Conservation (phyloP, 306 rosid genomes). For the Luffa acutangula region DNA sequence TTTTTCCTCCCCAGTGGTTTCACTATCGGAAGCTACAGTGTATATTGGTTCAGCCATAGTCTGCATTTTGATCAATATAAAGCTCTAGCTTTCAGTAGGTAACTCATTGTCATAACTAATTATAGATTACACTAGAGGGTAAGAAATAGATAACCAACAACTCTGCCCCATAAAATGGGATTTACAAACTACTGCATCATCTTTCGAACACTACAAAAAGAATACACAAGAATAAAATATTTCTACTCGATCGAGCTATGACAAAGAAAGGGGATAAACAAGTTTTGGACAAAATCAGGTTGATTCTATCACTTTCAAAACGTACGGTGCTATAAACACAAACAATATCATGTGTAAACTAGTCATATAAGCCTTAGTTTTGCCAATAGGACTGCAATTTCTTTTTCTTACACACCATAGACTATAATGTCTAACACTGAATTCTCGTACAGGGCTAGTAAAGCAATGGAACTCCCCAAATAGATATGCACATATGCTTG, state of each 20-base stretch:
- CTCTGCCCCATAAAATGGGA: background rate
- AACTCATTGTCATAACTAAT: background rate
- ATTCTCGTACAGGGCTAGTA: background rate
- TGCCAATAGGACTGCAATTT: background rate
- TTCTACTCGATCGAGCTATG: background rate
- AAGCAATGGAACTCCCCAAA: background rate
- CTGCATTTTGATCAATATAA: conserved; percentile 23
- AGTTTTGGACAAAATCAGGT: background rate
- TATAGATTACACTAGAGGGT: background rate
- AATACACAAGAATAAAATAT: background rate
- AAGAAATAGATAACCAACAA: background rate
- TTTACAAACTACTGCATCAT: background rate
- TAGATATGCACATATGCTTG: background rate
- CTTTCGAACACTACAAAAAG: background rate
- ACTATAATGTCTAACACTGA: background rate
- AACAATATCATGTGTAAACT: background rate
- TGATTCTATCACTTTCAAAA: background rate
- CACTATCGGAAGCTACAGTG: conserved; percentile 79
- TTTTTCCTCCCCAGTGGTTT: conserved; percentile 61
- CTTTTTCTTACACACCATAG: background rate
- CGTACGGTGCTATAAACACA: background rate
- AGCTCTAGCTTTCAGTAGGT: background rate
- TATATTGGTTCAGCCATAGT: conserved; percentile 72
- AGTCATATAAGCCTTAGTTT: background rate
- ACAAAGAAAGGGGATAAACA: background rate